Evolutionary conservation across 305 asterid species (phyloP).

Genomic region (Fraxinus velutina): DNA sequence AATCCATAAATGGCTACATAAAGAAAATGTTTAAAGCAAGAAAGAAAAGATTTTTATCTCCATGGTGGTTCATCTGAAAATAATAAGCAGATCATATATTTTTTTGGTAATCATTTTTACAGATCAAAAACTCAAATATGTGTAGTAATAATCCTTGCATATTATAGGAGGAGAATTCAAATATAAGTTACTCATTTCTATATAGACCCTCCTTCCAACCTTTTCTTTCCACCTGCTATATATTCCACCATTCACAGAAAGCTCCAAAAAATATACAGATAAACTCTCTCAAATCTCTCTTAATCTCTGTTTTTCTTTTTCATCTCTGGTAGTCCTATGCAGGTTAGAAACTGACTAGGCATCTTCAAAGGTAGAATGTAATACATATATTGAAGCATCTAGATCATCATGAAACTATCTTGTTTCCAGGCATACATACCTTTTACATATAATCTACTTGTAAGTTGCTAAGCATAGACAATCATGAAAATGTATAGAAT

Average conservation of each 20-base stretch:
- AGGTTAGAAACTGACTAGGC: not conserved
- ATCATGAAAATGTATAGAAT: not conserved
- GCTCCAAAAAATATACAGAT: not conserved
- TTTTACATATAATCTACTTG: not conserved
- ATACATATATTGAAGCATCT: not conserved
- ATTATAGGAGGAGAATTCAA: not conserved
- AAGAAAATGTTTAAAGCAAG: not conserved
- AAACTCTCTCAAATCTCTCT: not conserved
- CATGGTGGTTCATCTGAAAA: not conserved
- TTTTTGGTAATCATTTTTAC: not conserved
- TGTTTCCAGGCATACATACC: not conserved
- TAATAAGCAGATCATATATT: not conserved
- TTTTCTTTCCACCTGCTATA: conserved; percentile 23
- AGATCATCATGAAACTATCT: not conserved
- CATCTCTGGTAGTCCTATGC: not conserved
- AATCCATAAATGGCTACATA: not conserved
- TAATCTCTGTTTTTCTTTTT: not conserved
- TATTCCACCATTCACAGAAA: conserved; percentile 12
- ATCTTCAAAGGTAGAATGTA: not conserved
- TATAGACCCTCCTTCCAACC: conserved; percentile 15
- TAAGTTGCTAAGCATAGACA: not conserved
- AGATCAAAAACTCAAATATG: not conserved
- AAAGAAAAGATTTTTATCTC: not conserved
- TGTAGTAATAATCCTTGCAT: not conserved
- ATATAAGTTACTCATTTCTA: conserved; percentile 27